Base-by-base conservation (phyloP, 2,329 filamentous ascomycete species). In the Graphiopsis chlorocephala region DNA sequence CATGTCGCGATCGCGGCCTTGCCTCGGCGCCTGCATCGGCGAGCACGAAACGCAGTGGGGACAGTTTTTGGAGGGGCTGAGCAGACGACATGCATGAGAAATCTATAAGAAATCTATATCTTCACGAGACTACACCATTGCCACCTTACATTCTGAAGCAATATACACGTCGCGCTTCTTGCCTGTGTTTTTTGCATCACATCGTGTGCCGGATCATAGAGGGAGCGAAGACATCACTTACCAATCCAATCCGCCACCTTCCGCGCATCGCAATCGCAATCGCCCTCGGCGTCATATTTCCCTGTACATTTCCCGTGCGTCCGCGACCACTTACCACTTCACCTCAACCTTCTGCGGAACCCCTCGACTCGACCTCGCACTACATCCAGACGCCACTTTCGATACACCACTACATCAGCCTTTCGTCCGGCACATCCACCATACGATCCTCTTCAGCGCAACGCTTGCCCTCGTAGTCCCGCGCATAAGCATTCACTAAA, bases 211-310 rank as follows among this genome's bases (percentile, higher is more conserved):
- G 47, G 12, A 50, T 20, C 47, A 26, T 15, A 28, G 25, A 26
- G 50, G 31, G n/a, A 8, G 38, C 38, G n/a, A 45, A 45, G 8
- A 3, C 10, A 29, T 58, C 55, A 58, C 55, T 58, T 45, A 58
- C 35, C 31, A 58, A 58, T 38, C 55, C 23, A 11, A 17, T 3
- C 55, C 55, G 55, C 55, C 14, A 58, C 31, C 55, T 58, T 58
- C 55, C 55, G 55, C 52, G 4, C 23, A 23, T 23, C 55, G 33
- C 31, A 20, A 45, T 14, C 52, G 52, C 53, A 55, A 45, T 58
- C 25, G 57, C 57, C 57, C 57, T n/a, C 58, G 33, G 58, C 58
- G 58, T 61, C 45, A 61, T 61, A 48, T 28, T 42, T 58, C n/a
- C 55, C 31, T 42, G 25, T 29, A 47, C 15, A 31, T 42, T 31